Evolutionary conservation across 352 stramenopile species (phyloP), one percentile per base, ranked within the genome.

Genomic region (Pythium monospermum): DNA sequence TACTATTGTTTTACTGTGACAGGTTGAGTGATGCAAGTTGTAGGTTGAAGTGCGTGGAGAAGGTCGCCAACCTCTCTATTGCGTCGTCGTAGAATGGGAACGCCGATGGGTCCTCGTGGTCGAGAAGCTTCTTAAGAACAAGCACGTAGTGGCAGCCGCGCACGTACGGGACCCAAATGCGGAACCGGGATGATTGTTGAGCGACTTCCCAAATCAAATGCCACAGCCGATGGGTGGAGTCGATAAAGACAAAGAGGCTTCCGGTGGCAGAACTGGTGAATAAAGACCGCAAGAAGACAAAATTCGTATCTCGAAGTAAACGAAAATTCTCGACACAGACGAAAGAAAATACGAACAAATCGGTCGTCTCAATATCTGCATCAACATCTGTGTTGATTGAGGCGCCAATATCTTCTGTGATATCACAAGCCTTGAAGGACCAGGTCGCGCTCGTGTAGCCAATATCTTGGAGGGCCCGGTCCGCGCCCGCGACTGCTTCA

Each of bases 181-280:
- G 69, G 46, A 88, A 88, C 8, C 23, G 47, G 13, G 55, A 39
- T 1, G 61, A 59, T 19, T 64, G 35, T 6, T 58, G 49, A 12
- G 72, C 71, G 25, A 86, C 65, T 4, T 71, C 51, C 40, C 65
- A 74, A 40, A 87, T 82, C 27, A 69, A 51, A 10, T 74, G 74
- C 77, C 77, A 88, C 23, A 88, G 57, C 8, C 77, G 74, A 65
- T 88, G 77, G 4, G 77, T 88, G 36, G 74, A 85, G 54, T 88
- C 76, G 12, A 66, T 83, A 49, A 85, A 88, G 37, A 85, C 58
- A 25, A 88, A 85, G 39, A 68, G 64, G 50, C 71, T 83, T 32
- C 60, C 68, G 2, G 58, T 35, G 6, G 26, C 47, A 19, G 72
- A 69, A 16, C 54, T 28, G 1, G 26, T 16, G 16, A 88, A 85